Evolutionary conservation across 108 stramenopile species (phyloP).

Genomic region (Skeletonema tropicum): DNA sequence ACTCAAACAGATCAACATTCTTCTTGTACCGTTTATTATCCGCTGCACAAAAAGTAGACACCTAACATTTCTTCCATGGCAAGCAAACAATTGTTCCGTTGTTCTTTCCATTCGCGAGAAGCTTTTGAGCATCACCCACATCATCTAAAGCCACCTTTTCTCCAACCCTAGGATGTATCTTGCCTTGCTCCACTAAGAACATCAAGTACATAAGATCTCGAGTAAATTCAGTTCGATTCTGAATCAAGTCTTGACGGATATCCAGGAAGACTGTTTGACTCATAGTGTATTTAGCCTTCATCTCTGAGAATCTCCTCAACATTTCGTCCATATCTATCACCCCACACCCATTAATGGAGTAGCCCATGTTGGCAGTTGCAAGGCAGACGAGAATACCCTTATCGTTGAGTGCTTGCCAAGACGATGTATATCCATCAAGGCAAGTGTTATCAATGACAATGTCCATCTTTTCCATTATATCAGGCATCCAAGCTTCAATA

Average conservation of each 20-base stretch:
- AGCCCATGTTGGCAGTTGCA: slow-evolving; percentile 23
- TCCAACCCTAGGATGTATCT: slow-evolving; percentile 66
- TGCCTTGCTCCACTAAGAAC: slow-evolving; percentile 52
- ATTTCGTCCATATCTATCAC: slow-evolving; percentile 39
- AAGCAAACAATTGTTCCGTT: slow-evolving; percentile 69
- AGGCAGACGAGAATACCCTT: slow-evolving; percentile 59
- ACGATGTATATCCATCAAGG: slow-evolving; percentile 46
- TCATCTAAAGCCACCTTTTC: slow-evolving; percentile 59
- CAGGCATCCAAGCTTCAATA: slow-evolving; percentile 56
- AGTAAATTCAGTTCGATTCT: slow-evolving; percentile 44
- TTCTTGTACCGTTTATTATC: neutral
- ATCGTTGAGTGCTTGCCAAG: slow-evolving; percentile 46
- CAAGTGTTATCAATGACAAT: slow-evolving; percentile 71
- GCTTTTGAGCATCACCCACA: slow-evolving; percentile 62
- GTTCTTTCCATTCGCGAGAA: slow-evolving; percentile 52
- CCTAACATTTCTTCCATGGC: slow-evolving; percentile 59
- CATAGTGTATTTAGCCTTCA: slow-evolving; percentile 63
- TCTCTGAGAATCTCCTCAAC: slow-evolving; percentile 44
- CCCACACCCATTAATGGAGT: slow-evolving; percentile 44
- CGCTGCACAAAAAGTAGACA: neutral
- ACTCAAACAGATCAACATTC: no score
- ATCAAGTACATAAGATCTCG: slow-evolving; percentile 62
- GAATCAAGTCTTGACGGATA: slow-evolving; percentile 42
- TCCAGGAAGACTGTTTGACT: slow-evolving; percentile 53
- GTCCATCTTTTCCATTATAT: slow-evolving; percentile 59